phyloP scores from a whole-genome alignment of 768 basidiomycete genomes.

The Serendipita indica region DNA sequence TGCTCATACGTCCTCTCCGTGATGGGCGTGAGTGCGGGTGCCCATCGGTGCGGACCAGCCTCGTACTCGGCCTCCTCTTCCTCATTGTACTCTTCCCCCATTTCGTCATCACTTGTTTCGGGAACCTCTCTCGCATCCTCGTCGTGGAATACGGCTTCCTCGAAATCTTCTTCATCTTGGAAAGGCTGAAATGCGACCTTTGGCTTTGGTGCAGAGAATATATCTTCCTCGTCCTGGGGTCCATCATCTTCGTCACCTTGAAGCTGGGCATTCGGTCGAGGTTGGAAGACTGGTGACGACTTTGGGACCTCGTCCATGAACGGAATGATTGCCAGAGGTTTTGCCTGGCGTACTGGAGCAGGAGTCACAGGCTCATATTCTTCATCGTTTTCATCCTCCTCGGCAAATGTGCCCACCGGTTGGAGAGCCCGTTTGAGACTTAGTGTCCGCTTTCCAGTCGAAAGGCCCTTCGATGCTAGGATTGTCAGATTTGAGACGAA shows the following conservation, averaged over 20 bases:
- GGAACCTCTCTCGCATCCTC: constrained; percentile 15
- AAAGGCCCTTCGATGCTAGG: not conserved
- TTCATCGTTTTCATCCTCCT: constrained; percentile 21
- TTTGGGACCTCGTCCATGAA: not conserved
- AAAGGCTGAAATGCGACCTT: constrained; percentile 3
- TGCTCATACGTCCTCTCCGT: constrained; percentile 88
- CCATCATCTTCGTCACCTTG: not conserved
- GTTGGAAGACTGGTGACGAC: not conserved
- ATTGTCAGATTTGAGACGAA: not conserved
- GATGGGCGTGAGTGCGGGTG: constrained; percentile 83
- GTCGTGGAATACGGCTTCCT: constrained; percentile 21
- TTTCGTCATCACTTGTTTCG: constrained; percentile 13
- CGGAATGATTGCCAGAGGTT: constrained; percentile 10
- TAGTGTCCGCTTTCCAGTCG: constrained; percentile 12
- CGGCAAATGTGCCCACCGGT: constrained; percentile 13
- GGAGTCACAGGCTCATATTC: not conserved
- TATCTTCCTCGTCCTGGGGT: not conserved
- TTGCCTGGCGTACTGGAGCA: not conserved
- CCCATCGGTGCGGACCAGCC: constrained; percentile 71
- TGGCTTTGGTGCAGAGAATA: not conserved
- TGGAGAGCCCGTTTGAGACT: constrained; percentile 12
- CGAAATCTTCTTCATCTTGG: constrained; percentile 19
- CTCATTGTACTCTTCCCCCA: constrained; percentile 17
- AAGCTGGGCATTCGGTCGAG: not conserved
- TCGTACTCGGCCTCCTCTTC: constrained; percentile 22